Percentiles rank a stretch among this genome's conserved stretches.
Conservation (phyloP, 257 asterid species). For the Galeopsis tetrahit region DNA sequence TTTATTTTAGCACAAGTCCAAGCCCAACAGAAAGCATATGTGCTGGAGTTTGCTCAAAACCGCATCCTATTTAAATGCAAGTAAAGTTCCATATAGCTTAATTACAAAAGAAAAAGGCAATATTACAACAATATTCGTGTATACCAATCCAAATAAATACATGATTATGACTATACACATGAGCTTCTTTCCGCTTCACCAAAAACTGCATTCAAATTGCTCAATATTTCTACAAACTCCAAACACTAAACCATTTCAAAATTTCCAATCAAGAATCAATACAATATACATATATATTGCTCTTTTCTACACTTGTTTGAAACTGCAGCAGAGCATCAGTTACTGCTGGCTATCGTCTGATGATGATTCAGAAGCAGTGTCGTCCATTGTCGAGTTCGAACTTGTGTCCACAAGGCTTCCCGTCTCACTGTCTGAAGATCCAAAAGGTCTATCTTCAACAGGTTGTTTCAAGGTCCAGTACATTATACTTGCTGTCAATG, state of each 20-base stretch:
- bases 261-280: conserved; percentile 49
- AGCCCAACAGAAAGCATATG: too few relatives aligned
- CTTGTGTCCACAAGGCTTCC: conserved; percentile 60
- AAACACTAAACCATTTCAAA: conserved; percentile 43
- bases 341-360: conserved; percentile 64
- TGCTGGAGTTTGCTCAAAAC: not conserved
- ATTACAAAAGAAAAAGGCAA: conserved; percentile 32
- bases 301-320: conserved; percentile 28
- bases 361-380: conserved; percentile 92
- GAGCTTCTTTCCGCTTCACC: conserved; percentile 41
- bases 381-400: conserved; percentile 67
- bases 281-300: conserved; percentile 22
- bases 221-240: conserved; percentile 45
- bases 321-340: conserved; percentile 37
- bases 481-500: conserved; percentile 73
- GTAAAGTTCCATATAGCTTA: not conserved
- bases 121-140: conserved; percentile 39
- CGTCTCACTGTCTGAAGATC: conserved; percentile 60
- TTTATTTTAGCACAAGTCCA: too few relatives aligned
- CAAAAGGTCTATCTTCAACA: conserved; percentile 45
- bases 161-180: conserved; percentile 47
- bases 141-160: conserved; percentile 50
- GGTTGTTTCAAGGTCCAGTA: conserved; percentile 71
- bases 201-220: conserved; percentile 42
- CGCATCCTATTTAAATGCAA: not conserved